Evolutionary conservation across 805 yeast genomes (phyloP).

Genomic region (Myxozyma sirexii): DNA sequence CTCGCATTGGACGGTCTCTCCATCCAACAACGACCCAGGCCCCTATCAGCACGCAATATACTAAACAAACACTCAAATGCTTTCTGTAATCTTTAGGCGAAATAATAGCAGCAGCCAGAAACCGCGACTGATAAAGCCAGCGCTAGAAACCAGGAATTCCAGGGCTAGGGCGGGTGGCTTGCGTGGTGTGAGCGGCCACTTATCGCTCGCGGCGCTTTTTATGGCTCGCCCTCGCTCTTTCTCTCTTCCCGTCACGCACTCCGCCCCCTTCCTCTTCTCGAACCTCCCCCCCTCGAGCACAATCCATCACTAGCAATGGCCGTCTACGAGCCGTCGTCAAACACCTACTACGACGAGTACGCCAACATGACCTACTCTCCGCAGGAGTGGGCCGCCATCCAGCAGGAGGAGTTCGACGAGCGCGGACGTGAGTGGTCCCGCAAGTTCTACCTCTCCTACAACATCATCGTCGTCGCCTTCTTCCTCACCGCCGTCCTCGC

Average conservation of each 20-base stretch:
- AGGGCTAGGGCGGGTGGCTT: conserved; percentile 9
- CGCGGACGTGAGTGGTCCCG: conserved; percentile 36
- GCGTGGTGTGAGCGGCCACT: conserved; percentile 18
- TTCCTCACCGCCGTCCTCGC: conserved; percentile 29
- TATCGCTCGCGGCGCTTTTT: conserved; percentile 10
- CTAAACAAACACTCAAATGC: no score
- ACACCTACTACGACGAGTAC: conserved; percentile 24
- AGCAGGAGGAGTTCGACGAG: conserved; percentile 35
- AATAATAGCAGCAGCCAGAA: not conserved
- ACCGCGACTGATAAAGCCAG: not conserved
- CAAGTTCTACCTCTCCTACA: conserved; percentile 32
- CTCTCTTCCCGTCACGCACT: conserved; percentile 5
- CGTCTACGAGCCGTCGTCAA: conserved; percentile 19
- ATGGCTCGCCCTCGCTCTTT: not conserved
- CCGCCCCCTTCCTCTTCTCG: not conserved
- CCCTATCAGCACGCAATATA: no score
- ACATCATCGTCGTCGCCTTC: conserved; percentile 34
- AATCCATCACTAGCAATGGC: conserved; percentile 2
- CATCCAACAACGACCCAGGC: no score
- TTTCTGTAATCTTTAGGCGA: no score
- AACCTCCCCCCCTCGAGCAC: not conserved
- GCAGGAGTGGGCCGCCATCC: conserved; percentile 30
- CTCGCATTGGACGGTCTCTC: not conserved
- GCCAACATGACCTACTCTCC: conserved; percentile 29
- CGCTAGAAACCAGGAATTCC: not conserved